Percentiles rank a stretch among this genome's conserved stretches.
Conservation (phyloP, 768 basidiomycete genomes). For the Chiua virens region DNA sequence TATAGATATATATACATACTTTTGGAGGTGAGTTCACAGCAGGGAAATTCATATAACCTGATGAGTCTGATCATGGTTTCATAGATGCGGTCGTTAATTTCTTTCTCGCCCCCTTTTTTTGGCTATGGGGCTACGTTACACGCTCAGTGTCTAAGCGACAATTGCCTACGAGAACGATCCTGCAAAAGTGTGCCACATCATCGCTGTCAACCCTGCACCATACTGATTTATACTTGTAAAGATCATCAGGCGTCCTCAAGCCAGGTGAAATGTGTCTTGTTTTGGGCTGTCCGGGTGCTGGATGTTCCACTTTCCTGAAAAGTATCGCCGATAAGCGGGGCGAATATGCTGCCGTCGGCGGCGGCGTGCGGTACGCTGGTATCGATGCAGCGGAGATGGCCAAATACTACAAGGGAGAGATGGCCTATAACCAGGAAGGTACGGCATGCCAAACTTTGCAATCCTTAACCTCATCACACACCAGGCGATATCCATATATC, state of each 20-base stretch:
- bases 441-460: background rate
- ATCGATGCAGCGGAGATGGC: conserved; percentile 75
- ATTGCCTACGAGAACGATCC: conserved; percentile 48
- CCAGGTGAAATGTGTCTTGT: conserved; percentile 88
- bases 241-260: conserved; percentile 67
- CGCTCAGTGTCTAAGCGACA: conserved; percentile 39
- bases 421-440: conserved; percentile 79
- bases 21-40: conserved; percentile 50
- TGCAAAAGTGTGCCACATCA: conserved; percentile 50
- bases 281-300: conserved; percentile 79
- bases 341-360: conserved; percentile 61
- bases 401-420: conserved; percentile 75
- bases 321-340: conserved; percentile 73
- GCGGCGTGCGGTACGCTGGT: conserved; percentile 82
- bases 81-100: conserved; percentile 54
- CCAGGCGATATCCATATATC: conserved; percentile 80
- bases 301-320: conserved; percentile 87
- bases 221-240: conserved; percentile 19
- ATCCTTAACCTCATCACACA: background rate
- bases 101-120: conserved; percentile 50
- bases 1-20: conserved; percentile 53
- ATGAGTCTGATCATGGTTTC: background rate
- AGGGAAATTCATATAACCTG: background rate
- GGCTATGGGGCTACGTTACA: conserved; percentile 44
- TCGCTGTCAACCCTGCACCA: background rate